Base-by-base conservation (phyloP, 169 alveolate species). In the Babesia gibsoni region DNA sequence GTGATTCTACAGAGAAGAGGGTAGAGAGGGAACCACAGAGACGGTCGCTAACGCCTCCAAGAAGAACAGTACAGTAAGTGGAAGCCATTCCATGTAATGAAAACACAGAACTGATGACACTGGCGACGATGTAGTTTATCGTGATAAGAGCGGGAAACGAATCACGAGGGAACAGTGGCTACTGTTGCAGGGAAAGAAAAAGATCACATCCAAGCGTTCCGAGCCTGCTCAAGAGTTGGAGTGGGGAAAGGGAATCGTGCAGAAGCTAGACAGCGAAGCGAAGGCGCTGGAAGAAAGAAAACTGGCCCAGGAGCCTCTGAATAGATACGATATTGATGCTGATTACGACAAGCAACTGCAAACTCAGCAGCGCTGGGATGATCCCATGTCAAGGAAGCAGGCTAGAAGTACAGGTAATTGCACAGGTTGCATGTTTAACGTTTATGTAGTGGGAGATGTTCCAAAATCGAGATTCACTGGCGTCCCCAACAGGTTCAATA, bases 401-500 rank as follows among this genome's bases (percentile, higher is more conserved):
- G 6, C 1, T 22, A 14, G 42, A 25, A n/a, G n/a, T n/a, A n/a
- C n/a, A n/a, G n/a, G n/a, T n/a, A n/a, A n/a, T n/a, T n/a, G n/a
- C n/a, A n/a, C n/a, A n/a, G n/a, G n/a, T n/a, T n/a, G n/a, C n/a
- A n/a, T n/a, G n/a, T 33, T 2, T 23, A 27, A 4, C 22, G 20
- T 35, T 23, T 54, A 74, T 46, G 16, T 37, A 42, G 73, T 56
- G 23, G 42, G 29, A 22, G 66, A 79, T 10, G 80, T 79, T 50
- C 94, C 95, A 8, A 92, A 79, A 67, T 96, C 97, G 43, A 82
- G 93, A 56, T 94, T 90, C 56, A 84, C 90, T 22, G 84, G 90
- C 6, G 89, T 92, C 10, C 91, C 91, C 32, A 95, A 94, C 78
- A 84, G 99, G 59, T 95, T 94, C 83, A 90, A 84, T 63, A 96